Evolutionary conservation across 2,329 filamentous ascomycete species (phyloP), one percentile per base, ranked within the genome.

Genomic region (Macrophomina tecta): DNA sequence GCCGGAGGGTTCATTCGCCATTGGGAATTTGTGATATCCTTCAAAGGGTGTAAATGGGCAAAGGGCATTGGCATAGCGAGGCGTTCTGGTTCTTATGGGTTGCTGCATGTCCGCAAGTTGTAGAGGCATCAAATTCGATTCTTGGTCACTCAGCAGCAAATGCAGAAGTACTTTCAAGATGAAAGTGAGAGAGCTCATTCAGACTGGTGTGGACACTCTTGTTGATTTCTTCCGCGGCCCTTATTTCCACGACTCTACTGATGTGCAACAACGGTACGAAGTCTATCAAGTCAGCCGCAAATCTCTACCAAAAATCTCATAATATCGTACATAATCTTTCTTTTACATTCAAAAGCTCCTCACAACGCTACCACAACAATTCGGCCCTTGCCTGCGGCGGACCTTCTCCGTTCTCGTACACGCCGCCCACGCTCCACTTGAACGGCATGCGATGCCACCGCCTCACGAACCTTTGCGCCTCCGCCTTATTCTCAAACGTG

Each of bases 401-500:
- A 3, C 46, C 55, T 16, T 66, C 64, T 4, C 46, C 53, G 9
- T 52, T 32, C 48, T 62, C 65, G 28, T 46, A 46, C n/a, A 34
- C 38, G 7, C 51, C 65, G 4, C 23, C 40, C 1, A 8, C n/a
- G 6, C 28, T 51, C 32, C 49, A 63, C 9, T 36, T 11, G 5
- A 66, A 62, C 16, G 55, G 48, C 63, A 79, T 78, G 48, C 82
- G 75, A 77, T 88, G 83, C 86, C 86, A 88, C 67, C 81, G 76
- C 56, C 78, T 72, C 3, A 82, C 79, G 75, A 86, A 87, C 68
- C 82, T 76, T 64, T 80, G 82, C 23, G 87, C 87, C 68, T 87
- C 86, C 9, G 79, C 77, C 60, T 82, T 78, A n/a, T 85, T 84
- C 14, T 80, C 73, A 68, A 91, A 89, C 4, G 84, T 82, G 28